These are phyloP conservation scores for Fusarium sororula DNA, from an alignment of 2,329 filamentous ascomycete species.

Conservation along the genomic window DNA sequence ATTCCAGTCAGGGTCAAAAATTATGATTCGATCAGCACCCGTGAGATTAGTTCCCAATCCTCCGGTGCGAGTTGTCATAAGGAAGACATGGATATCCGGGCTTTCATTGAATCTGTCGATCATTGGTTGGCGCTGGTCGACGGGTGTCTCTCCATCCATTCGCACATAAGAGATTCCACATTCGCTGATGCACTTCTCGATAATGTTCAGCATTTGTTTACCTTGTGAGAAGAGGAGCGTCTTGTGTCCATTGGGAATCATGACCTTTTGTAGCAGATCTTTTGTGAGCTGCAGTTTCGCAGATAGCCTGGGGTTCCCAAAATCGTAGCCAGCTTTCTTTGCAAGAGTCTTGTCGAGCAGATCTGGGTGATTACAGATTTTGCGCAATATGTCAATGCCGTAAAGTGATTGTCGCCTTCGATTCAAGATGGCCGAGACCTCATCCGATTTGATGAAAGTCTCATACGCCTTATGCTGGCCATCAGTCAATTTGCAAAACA, in stretches of 20 bases:
- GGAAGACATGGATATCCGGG: conserved; percentile 82
- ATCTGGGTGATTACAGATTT: conserved; percentile 98
- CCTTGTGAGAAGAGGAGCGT: conserved; percentile 93
- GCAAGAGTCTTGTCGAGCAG: conserved; percentile 71
- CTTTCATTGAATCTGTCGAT: conserved; percentile 94
- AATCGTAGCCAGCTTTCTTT: conserved; percentile 73
- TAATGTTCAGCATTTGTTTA: conserved; percentile 93
- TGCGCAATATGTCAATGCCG: conserved; percentile 90
- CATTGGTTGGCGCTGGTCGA: conserved; percentile 86
- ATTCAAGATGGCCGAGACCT: conserved; percentile 83
- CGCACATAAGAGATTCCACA: conserved; percentile 79
- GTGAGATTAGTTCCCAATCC: conserved; percentile 94
- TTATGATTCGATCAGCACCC: conserved; percentile 94
- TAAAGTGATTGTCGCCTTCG: conserved; percentile 82
- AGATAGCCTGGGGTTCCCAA: conserved; percentile 81
- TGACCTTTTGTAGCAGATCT: conserved; percentile 79
- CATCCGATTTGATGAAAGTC: conserved; percentile 80
- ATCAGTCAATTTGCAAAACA: conserved; percentile 90
- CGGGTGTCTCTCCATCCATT: conserved; percentile 93
- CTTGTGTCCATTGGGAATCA: conserved; percentile 92
- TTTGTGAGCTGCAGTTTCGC: conserved; percentile 97
- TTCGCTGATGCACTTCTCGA: conserved; percentile 82
- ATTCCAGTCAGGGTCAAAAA: conserved; percentile 99
- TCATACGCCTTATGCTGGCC: conserved; percentile 83
- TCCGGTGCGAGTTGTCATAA: conserved; percentile 95